Conservation (phyloP, 2,329 filamentous ascomycete genomes). For the Lasiodiplodia theobromae region DNA sequence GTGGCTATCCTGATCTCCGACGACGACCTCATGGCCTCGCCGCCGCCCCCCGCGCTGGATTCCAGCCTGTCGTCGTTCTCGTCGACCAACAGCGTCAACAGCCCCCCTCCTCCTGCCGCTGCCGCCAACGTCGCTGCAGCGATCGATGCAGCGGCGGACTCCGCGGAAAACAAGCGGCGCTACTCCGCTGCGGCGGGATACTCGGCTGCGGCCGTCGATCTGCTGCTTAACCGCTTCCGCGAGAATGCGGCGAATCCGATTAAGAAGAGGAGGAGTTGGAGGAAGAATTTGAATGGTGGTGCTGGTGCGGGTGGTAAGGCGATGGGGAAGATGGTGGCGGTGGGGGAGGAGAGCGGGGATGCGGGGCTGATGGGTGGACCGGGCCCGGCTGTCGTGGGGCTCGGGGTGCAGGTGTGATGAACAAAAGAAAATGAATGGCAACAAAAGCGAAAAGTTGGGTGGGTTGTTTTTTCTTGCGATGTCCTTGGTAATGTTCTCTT, state of each 20-base stretch:
- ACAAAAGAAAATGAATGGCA: too few relatives aligned
- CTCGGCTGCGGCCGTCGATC: conserved; percentile 13
- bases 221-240: conserved; percentile 23
- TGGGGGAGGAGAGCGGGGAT: not conserved
- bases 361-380: not conserved
- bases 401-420: not conserved
- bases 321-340: not conserved
- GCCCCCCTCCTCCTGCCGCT: too few relatives aligned
- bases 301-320: not conserved
- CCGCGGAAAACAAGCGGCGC: not conserved
- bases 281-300: not conserved
- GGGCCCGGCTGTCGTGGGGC: not conserved
- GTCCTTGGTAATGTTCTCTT: not conserved
- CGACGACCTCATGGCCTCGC: not conserved
- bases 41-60: not conserved
- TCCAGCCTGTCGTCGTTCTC: conserved; percentile 7
- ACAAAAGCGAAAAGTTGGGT: too few relatives aligned
- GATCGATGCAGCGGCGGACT: not conserved
- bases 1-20: not conserved
- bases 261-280: conserved; percentile 19
- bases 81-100: not conserved
- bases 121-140: not conserved
- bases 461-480: not conserved
- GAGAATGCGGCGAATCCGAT: conserved; percentile 24
- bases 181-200: not conserved